Base-by-base conservation (phyloP, 2,329 filamentous ascomycete genomes). In the Penicillium sp. region DNA sequence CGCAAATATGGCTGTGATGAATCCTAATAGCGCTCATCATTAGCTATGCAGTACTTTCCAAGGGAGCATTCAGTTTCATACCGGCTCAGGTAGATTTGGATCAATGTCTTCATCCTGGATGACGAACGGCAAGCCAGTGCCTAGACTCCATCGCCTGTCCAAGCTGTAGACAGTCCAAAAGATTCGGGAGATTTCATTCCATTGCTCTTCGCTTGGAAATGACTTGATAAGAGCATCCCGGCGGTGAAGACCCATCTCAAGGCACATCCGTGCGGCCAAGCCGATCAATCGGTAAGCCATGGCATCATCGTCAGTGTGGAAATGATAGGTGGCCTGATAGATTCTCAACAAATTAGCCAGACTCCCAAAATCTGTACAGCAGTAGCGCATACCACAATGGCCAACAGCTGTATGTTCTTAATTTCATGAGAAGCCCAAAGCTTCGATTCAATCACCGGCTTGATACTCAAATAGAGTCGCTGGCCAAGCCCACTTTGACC, bases 101-200 rank as follows among this genome's bases (percentile, higher is more conserved):
- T 95, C 89, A 45, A 95, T 87, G 58, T 94, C 88, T 11, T 86
- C 79, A 57, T 95, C 89, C 50, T 91, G 84, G 23, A 94, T 73
- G 2, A 86, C 83, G 67, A 88, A 94, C 0, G 89, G 89, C 63
- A 95, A 76, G 0, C 89, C 89, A 0, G 87, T 90, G n/a, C 84
- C 86, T 53, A 95, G 87, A 48, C 85, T 88, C 88, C 88, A 95
- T 35, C 89, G 77, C 26, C 88, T 76, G 60, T 95, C 90, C 26
- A 95, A 72, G 3, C 89, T 83, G 58, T 93, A 94, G 13, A 89
- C 81, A 1, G 84, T 81, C 90, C 87, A 96, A 63, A 94, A 94
- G 10, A 87, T 79, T 34, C 83, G 79, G 18, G 86, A 75, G 0
- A 85, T 81, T 35, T 80, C 76, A 34, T 75, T 73, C 33, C 86